phyloP scores from a whole-genome alignment of 495 filamentous ascomycete genomes.

The Aspergillus cavernicola region DNA sequence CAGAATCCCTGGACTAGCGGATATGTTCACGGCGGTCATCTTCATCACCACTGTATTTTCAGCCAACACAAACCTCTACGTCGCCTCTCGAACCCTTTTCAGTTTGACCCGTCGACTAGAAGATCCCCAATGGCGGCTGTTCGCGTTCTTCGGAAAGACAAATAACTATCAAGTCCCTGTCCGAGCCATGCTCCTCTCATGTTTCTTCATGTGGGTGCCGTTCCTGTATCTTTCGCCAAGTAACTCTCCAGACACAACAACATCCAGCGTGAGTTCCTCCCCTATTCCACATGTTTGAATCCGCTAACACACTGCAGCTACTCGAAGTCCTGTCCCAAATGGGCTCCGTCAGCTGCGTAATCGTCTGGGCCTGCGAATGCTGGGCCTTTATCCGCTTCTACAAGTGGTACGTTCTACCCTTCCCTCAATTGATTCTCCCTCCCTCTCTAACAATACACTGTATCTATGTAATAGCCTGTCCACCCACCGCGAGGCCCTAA shows the following conservation, averaged over 20 bases:
- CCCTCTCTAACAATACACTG: conserved; percentile 11
- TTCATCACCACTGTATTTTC: conserved; percentile 40
- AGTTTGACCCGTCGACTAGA: conserved; percentile 35
- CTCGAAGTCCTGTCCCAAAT: conserved; percentile 35
- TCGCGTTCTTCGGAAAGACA: conserved; percentile 33
- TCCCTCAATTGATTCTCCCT: background rate
- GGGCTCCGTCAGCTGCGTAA: conserved; percentile 34
- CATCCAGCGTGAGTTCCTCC: conserved; percentile 1
- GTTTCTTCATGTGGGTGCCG: conserved; percentile 43
- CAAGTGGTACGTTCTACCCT: conserved; percentile 21
- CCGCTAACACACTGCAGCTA: conserved; percentile 22
- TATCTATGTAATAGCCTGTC: no score
- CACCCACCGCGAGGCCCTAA: conserved; percentile 22
- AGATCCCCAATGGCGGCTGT: conserved; percentile 14
- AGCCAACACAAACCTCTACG: conserved; percentile 43
- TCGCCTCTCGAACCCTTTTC: conserved; percentile 44
- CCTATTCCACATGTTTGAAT: background rate
- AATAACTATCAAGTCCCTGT: conserved; percentile 32
- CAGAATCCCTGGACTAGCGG: conserved; percentile 24
- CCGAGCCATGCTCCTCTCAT: conserved; percentile 35
- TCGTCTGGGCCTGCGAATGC: conserved; percentile 45
- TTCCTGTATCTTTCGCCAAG: conserved; percentile 31
- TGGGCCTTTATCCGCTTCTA: conserved; percentile 43
- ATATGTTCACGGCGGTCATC: conserved; percentile 37
- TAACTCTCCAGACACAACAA: conserved; percentile 13